Conservation (phyloP, 306 rosid genomes). For the Cucurbita ficifolia region DNA sequence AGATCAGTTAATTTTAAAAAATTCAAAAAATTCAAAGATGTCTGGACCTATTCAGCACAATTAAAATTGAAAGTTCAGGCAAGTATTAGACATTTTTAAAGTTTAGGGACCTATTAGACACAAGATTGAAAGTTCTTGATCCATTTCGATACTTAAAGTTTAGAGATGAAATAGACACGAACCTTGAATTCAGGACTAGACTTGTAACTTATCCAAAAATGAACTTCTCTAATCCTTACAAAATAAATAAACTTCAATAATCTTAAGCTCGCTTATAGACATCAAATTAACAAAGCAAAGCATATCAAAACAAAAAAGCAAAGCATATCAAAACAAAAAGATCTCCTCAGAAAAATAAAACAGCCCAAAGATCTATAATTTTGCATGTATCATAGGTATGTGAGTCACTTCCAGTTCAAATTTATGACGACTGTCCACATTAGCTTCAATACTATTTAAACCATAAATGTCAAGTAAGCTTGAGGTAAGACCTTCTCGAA, state of each 20-base stretch:
- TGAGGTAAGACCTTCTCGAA: neutral
- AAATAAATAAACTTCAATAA: neutral
- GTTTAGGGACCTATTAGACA: no score
- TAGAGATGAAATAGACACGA: no score
- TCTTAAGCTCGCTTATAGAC: neutral
- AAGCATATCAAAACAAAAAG: neutral
- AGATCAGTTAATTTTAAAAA: no score
- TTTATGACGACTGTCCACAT: conserved; percentile 6
- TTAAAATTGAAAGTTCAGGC: no score
- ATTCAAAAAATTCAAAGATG: no score
- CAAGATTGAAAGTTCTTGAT: no score
- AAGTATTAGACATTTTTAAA: no score
- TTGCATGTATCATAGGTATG: neutral
- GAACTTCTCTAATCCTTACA: neutral
- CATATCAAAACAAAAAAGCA: neutral
- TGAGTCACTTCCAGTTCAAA: neutral
- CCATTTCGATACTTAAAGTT: no score
- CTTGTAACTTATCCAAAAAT: no score
- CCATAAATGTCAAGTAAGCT: conserved; percentile 59
- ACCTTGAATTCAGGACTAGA: no score
- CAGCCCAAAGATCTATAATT: neutral
- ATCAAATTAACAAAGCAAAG: neutral
- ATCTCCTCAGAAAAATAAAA: neutral
- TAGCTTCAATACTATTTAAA: conserved; percentile 53
- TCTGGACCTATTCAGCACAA: no score